Evolutionary conservation across 139 green algal species (phyloP), one percentile per base, ranked within the genome.

Genomic region (Astrephomene gubernaculifera): DNA sequence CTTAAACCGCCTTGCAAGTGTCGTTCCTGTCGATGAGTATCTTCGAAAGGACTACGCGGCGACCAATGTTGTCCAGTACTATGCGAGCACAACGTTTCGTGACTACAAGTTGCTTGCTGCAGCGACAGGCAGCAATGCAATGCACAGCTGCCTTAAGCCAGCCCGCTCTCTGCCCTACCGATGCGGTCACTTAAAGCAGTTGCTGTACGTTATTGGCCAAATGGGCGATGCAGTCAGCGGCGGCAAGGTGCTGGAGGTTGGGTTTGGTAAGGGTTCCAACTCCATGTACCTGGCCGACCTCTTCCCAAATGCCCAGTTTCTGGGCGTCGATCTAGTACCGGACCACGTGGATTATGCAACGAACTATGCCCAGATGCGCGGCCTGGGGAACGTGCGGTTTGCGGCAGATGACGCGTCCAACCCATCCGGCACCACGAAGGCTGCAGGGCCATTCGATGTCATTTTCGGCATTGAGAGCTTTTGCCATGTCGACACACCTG

Each of bases 391-490:
- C n/a, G 31, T n/a, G 1, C 5, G 4, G 10, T 79, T 79, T 36
- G 2, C 44, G 38, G 29, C 2, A 4, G 71, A 65, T 25, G 44
- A 79, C 27, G 71, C 71, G 2, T 44, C 71, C 14, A 29, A n/a
- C 7, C 71, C 45, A 5, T 61, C 69, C n/a, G 43, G 69, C n/a
- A 39, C 3, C 21, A 10, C 9, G 43, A 44, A 5, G 4, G 9
- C n/a, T 8, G n/a, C 9, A 17, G 63, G 29, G 29, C 63, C 29
- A 27, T 79, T 65, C 44, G 44, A 79, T 29, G 2, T 79, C 29
- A 79, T 79, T 8, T 79, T 79, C 14, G 71, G 71, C 9, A 43
- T 79, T 17, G 71, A 64, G 71, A 44, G 27, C n/a, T 79, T 79
- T 29, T 79, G 71, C 31, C 71, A 79, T 36, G 1, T 79, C 2